Percentiles rank a stretch among this genome's conserved stretches.
phyloP scores from a whole-genome alignment of 2,329 filamentous ascomycete genomes.

The Sordariomycetes sp. region DNA sequence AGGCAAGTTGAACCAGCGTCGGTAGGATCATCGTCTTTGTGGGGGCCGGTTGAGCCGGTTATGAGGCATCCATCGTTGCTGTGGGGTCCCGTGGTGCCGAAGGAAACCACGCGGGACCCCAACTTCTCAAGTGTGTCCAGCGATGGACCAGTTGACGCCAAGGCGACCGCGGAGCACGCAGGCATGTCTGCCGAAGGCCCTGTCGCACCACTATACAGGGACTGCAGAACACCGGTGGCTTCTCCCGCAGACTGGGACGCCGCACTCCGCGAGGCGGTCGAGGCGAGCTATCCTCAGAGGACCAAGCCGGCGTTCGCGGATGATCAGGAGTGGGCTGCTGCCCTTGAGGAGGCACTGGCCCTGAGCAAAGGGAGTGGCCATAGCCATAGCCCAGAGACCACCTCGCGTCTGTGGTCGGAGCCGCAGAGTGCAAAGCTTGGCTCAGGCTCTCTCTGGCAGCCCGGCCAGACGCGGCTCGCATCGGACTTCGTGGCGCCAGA shows the following conservation, averaged over 20 bases:
- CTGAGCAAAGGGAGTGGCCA: not conserved
- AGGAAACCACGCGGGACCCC: not conserved
- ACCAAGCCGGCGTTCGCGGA: not conserved
- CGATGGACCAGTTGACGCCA: not conserved
- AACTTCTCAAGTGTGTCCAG: not conserved
- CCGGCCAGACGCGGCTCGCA: not conserved
- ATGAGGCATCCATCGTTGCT: not conserved
- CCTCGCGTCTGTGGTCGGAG: not conserved
- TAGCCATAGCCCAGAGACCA: not conserved
- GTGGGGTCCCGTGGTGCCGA: not conserved
- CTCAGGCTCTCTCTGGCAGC: not conserved
- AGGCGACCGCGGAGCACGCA: not conserved
- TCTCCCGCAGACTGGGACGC: constrained; percentile 20
- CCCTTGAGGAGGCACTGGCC: not conserved
- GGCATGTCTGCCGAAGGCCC: not conserved
- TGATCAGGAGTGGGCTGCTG: not conserved
- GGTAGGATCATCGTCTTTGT: not conserved
- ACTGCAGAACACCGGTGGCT: constrained; percentile 6
- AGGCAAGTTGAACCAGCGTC: constrained; percentile 7
- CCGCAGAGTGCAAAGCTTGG: not conserved
- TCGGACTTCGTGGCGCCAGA: not conserved
- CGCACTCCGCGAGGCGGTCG: constrained; percentile 22
- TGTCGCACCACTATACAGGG: not conserved
- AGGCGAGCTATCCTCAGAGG: constrained; percentile 7
- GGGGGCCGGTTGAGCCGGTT: not conserved